These are phyloP conservation scores for Xylaria cubensis DNA, from an alignment of 495 filamentous ascomycete species.

Conservation along the genomic window DNA sequence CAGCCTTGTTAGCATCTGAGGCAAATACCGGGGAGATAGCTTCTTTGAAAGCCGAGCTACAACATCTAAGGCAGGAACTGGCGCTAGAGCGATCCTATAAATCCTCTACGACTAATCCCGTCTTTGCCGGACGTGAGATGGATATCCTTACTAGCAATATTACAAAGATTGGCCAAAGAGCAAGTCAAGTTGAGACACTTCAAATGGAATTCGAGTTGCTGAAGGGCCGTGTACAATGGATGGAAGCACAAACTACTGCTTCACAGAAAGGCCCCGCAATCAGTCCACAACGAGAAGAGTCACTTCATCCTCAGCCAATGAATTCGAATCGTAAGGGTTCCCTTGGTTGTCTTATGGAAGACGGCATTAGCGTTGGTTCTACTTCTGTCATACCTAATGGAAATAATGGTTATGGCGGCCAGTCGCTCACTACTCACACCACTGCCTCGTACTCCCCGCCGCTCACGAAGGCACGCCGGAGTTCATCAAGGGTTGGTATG, in stretches of 20 bases:
- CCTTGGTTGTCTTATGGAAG: not conserved
- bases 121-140: slow-evolving; percentile 42
- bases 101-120: slow-evolving; percentile 15
- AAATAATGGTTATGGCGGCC: not conserved
- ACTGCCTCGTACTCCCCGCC: slow-evolving; percentile 7
- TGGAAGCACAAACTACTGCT: slow-evolving; percentile 30
- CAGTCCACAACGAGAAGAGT: slow-evolving; percentile 8
- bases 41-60: slow-evolving; percentile 30
- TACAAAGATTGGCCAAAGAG: slow-evolving; percentile 45
- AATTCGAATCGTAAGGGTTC: not conserved
- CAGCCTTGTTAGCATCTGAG: slow-evolving; percentile 20
- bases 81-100: slow-evolving; percentile 31
- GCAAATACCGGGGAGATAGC: slow-evolving; percentile 27
- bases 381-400: not conserved
- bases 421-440: not conserved
- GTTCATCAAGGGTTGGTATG: not conserved
- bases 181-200: slow-evolving; percentile 48
- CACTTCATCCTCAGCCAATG: not conserved
- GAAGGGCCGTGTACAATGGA: slow-evolving; percentile 43
- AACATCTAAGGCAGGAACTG: slow-evolving; percentile 41
- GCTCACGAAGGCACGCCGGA: not conserved
- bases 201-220: slow-evolving; percentile 51
- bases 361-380: not conserved
- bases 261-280: not conserved
- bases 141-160: slow-evolving; percentile 48